Evolutionary conservation across 306 rosid species (phyloP).

Genomic region (Gleditsia sinensis): DNA sequence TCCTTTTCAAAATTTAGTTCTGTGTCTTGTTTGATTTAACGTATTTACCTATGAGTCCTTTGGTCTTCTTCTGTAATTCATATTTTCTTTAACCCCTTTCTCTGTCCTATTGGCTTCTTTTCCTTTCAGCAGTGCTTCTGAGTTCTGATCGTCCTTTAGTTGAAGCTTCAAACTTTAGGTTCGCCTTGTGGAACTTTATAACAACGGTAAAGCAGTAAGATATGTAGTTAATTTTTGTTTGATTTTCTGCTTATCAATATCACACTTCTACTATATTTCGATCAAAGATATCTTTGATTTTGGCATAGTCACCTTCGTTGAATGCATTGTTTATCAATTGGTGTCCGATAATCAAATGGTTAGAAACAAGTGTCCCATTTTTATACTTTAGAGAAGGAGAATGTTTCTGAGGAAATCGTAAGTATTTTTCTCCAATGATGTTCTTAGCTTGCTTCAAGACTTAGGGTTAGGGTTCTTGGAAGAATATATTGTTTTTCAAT

Average conservation of each 20-base stretch:
- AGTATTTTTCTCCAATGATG: background rate
- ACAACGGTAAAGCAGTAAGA: conserved; percentile 31
- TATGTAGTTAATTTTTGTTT: conserved; percentile 10
- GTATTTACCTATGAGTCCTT: background rate
- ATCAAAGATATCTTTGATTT: background rate
- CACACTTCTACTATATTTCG: background rate
- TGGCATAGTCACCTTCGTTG: conserved; percentile 1
- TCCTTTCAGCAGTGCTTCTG: conserved; percentile 21
- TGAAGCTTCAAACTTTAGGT: conserved; percentile 27
- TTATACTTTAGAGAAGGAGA: background rate
- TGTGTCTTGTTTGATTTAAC: background rate
- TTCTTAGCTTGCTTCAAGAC: background rate
- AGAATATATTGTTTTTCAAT: conserved; percentile 8
- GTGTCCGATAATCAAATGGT: background rate
- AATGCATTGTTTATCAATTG: background rate
- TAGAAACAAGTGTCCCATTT: background rate
- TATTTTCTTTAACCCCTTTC: background rate
- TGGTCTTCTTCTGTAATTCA: background rate
- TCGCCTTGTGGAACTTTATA: conserved; percentile 1
- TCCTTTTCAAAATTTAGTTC: background rate
- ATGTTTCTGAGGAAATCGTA: background rate
- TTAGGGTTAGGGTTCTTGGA: conserved; percentile 79
- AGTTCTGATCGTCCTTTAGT: conserved; percentile 16
- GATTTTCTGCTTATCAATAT: conserved; percentile 16
- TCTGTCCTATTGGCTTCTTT: background rate